phyloP scores from a whole-genome alignment of 768 basidiomycete genomes.

The Rickenella mellea region DNA sequence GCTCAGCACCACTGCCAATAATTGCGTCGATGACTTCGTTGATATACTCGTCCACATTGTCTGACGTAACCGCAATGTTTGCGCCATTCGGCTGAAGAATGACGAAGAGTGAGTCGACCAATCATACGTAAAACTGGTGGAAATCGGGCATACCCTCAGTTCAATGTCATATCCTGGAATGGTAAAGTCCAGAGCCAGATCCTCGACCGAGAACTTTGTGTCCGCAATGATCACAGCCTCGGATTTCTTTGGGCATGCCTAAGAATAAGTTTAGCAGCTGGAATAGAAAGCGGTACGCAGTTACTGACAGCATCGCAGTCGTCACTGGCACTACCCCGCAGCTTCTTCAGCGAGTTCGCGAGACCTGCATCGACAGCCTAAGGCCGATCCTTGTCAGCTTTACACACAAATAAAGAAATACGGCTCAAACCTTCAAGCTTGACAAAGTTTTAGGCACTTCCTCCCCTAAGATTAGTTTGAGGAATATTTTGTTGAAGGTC shows the following conservation, averaged over 20 bases:
- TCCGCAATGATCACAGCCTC: no score
- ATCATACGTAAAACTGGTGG: not conserved
- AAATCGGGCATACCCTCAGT: conserved; percentile 51
- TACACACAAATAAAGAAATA: conserved; percentile 3
- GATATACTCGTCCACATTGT: conserved; percentile 87
- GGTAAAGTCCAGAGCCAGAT: conserved; percentile 92
- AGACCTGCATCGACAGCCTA: conserved; percentile 80
- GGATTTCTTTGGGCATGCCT: no score
- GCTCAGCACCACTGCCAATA: conserved; percentile 66
- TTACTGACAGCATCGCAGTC: not conserved
- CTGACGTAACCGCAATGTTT: conserved; percentile 71
- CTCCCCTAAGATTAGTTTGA: conserved; percentile 82
- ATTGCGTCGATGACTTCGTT: conserved; percentile 81
- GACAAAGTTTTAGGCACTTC: conserved; percentile 76
- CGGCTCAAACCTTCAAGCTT: conserved; percentile 55
- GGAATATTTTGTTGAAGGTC: conserved; percentile 90
- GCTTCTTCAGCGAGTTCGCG: conserved; percentile 74
- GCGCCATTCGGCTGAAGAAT: conserved; percentile 60
- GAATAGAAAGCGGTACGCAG: no score
- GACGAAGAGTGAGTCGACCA: not conserved
- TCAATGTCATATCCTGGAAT: conserved; percentile 94
- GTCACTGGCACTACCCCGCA: conserved; percentile 51
- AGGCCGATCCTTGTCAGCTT: not conserved
- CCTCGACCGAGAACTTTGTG: conserved; percentile 62
- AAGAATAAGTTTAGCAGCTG: no score